Evolutionary conservation across 140 eudicot species (phyloP), one percentile per base, ranked within the genome.

Genomic region (Flaveria floridana): DNA sequence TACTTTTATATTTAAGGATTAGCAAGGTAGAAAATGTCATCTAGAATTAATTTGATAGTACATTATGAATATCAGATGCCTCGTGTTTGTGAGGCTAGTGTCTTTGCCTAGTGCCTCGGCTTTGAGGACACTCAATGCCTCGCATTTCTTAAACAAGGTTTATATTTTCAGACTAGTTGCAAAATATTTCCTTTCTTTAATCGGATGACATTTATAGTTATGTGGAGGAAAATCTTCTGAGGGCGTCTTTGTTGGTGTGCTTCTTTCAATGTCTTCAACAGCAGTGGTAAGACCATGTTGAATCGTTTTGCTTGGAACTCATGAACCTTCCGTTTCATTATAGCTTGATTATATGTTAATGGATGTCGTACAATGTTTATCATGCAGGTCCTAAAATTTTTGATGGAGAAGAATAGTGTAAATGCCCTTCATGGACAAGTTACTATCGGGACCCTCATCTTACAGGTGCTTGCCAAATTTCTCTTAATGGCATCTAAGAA

Each of bases 201-300:
- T 57, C 14, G 25, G 64, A 53, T 73, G 70, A 14, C 63, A 25
- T 74, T 70, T 83, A 77, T 90, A 94, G 97, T 75, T 88, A 81
- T 94, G 97, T 76, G 99, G 97, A 20, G 97, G 96, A 42, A 86
- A 89, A 81, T 44, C 88, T 53, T 94, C 96, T 11, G 99, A 94
- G 69, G 99, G 97, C 26, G 89, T 91, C 14, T 91, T 91, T 83
- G 87, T 94, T 71, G 99, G 99, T 34, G 89, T 89, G 72, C 94
- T 94, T 71, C 89, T 94, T 70, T 94, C 99, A 20, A 94, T 94
- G 99, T 94, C 99, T 37, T 94, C 99, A 46, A 94, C 99, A 18
- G 99, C 97, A 73, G 97, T 90, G 92, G 97, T 88, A 84, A 76
- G 74, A 59, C 41, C 30, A 64, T 16, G 21, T 1, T 4, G 11